These are phyloP conservation scores for Coccinonectria pachysandricola DNA, from an alignment of 2,329 filamentous ascomycete genomes.

Conservation along the genomic window DNA sequence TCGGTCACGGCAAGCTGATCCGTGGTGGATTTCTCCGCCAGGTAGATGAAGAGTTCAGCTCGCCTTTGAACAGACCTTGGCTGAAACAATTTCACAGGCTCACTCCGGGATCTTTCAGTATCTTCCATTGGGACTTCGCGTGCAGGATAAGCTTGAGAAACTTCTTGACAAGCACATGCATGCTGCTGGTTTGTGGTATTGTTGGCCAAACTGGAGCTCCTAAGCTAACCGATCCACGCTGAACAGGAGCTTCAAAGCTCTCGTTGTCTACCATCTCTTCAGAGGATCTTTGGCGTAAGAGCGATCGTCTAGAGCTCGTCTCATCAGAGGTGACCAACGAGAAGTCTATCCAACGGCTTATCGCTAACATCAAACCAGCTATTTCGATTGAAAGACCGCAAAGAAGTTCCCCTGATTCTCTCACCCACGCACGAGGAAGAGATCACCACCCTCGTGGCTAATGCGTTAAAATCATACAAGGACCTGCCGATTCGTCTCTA, in stretches of 20 bases:
- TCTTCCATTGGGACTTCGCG: conserved; percentile 73
- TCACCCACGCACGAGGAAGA: conserved; percentile 96
- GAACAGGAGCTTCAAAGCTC: conserved; percentile 63
- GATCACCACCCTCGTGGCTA: conserved; percentile 71
- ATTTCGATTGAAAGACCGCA: conserved; percentile 72
- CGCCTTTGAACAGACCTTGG: too few species aligned
- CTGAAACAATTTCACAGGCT: conserved; percentile 52
- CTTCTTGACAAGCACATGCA: conserved; percentile 87
- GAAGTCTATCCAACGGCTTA: too few species aligned
- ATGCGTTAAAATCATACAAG: conserved; percentile 69
- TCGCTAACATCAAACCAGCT: conserved; percentile 46
- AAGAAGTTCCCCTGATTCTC: conserved; percentile 62
- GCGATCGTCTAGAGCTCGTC: conserved; percentile 66
- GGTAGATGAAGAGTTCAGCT: conserved; percentile 33
- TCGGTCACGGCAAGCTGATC: conserved; percentile 56
- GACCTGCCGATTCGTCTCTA: conserved; percentile 79
- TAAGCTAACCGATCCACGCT: conserved; percentile 6
- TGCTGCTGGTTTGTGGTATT: conserved; percentile 44
- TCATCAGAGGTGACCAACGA: conserved; percentile 70
- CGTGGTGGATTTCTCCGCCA: conserved; percentile 66
- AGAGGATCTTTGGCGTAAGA: conserved; percentile 71
- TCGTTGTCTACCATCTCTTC: conserved; percentile 79
- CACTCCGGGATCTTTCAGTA: conserved; percentile 89
- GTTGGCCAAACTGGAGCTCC: background rate
- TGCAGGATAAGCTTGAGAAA: conserved; percentile 78